phyloP scores from a whole-genome alignment of 306 rosid species.

The Lupinus albus region DNA sequence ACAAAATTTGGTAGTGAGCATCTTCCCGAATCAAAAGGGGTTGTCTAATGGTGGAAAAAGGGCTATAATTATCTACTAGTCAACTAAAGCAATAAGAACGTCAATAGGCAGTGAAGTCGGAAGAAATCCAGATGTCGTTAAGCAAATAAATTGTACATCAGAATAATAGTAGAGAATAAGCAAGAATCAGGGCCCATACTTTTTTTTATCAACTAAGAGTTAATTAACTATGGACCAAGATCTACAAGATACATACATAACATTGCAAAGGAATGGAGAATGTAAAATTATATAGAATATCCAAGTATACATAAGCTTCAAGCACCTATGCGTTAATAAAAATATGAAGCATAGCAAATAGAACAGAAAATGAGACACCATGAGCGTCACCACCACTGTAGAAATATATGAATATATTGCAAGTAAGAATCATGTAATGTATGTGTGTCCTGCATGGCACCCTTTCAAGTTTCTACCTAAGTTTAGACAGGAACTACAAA shows the following conservation, averaged over 20 bases:
- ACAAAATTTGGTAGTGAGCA: neutral
- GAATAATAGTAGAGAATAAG: neutral
- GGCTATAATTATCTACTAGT: neutral
- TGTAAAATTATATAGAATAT: neutral
- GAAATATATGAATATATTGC: neutral
- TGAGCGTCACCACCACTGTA: neutral
- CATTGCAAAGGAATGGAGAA: neutral
- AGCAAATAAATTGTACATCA: constrained; percentile 5
- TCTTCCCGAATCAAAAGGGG: constrained; percentile 12
- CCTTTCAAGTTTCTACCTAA: neutral
- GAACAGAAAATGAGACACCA: neutral
- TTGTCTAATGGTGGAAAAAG: neutral
- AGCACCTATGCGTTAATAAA: neutral
- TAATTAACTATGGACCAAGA: neutral
- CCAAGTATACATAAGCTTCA: neutral
- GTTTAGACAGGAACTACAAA: neutral
- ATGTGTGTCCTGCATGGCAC: neutral
- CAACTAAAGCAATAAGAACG: constrained; percentile 1
- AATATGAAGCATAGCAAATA: neutral
- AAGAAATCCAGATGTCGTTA: constrained; percentile 12
- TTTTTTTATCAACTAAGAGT: neutral
- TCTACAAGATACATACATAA: constrained; percentile 1
- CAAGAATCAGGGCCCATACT: constrained; percentile 16
- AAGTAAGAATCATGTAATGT: neutral
- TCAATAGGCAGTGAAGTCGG: neutral